Evolutionary conservation across 78 protist genomes (phyloP).

Genomic region (Paratrimastix pyriformis): DNA sequence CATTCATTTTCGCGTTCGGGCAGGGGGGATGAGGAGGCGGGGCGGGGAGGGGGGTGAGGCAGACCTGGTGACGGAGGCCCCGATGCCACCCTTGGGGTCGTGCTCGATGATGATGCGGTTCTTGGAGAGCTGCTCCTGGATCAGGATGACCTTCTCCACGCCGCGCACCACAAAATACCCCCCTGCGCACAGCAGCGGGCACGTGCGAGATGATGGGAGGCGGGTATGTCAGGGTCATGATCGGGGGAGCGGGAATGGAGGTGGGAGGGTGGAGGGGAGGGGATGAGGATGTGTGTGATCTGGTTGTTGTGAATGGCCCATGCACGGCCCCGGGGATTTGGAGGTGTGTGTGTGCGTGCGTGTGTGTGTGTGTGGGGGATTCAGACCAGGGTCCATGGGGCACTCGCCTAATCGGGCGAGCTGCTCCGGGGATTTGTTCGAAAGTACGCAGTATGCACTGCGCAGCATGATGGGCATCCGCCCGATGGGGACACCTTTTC

Average conservation of each 20-base stretch:
- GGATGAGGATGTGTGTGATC: no score
- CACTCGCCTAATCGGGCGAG: conserved; percentile 84
- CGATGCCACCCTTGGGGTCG: conserved; percentile 56
- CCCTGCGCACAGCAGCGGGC: no score
- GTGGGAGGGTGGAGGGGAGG: no score
- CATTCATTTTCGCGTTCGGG: no score
- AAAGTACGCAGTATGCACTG: conserved; percentile 63
- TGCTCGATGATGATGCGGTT: conserved; percentile 85
- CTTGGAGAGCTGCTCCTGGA: conserved; percentile 94
- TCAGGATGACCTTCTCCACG: conserved; percentile 81
- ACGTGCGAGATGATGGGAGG: no score
- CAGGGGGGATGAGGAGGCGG: no score
- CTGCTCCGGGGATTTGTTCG: conserved; percentile 52
- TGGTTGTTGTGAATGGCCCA: no score
- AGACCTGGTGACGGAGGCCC: conserved; percentile 44
- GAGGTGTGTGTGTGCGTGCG: no score
- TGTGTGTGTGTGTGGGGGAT: no score
- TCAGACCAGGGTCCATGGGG: conserved; percentile 90
- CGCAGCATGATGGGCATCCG: conserved; percentile 96
- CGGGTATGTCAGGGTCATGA: no score
- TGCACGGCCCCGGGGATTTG: not conserved
- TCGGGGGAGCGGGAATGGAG: no score
- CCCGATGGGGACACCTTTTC: conserved; percentile 68
- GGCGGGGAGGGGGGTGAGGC: no score
- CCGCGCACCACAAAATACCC: conserved; percentile 80